Conservation (phyloP, 352 stramenopile species). For the Pythium periplocum region DNA sequence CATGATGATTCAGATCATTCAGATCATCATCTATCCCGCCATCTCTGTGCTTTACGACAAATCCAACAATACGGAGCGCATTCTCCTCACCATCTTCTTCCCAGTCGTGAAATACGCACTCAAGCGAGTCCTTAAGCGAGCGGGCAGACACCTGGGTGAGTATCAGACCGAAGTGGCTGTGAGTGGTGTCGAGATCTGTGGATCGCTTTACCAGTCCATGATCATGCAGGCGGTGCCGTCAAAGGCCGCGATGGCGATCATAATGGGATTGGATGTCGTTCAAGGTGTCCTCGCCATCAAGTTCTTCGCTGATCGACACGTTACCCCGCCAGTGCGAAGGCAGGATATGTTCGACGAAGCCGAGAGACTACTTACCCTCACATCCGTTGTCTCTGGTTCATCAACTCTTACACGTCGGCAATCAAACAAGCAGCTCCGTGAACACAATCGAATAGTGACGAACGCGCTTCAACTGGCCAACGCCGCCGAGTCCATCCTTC, state of each 20-base stretch:
- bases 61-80: background rate
- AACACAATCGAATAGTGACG: background rate
- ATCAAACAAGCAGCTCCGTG: no score
- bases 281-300: slow-evolving; percentile 15
- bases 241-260: slow-evolving; percentile 4
- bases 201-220: slow-evolving; percentile 22
- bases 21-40: slow-evolving; percentile 8
- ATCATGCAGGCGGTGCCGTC: slow-evolving; percentile 17
- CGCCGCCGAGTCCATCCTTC: slow-evolving; percentile 13
- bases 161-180: slow-evolving; percentile 11
- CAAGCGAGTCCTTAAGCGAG: slow-evolving; percentile 2
- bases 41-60: slow-evolving; percentile 21
- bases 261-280: slow-evolving; percentile 18
- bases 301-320: slow-evolving; percentile 15
- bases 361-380: no score
- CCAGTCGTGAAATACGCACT: slow-evolving; percentile 17
- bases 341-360: background rate
- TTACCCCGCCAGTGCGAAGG: background rate
- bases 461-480: slow-evolving; percentile 8
- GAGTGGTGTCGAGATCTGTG: slow-evolving; percentile 15
- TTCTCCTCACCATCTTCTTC: slow-evolving; percentile 13
- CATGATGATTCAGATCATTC: background rate
- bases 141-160: background rate
- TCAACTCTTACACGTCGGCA: no score
- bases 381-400: no score